Conservation (phyloP, 495 filamentous ascomycete genomes). For the Podospora didyma region DNA sequence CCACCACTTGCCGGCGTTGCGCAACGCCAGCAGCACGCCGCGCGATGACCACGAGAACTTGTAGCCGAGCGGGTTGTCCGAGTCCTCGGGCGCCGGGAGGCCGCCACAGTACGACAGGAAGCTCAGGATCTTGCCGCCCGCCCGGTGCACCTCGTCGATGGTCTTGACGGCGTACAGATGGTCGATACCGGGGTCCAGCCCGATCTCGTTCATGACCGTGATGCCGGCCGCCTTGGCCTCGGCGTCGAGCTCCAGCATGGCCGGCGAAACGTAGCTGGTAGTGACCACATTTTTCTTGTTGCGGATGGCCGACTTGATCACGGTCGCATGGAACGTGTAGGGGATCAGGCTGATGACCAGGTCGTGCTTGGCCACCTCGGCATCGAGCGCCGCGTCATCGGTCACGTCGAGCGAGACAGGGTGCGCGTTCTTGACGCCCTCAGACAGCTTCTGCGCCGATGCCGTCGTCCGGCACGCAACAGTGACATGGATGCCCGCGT, state of each 20-base stretch:
- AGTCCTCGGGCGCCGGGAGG: constrained; percentile 61
- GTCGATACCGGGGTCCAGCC: constrained; percentile 64
- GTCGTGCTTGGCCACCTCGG: constrained; percentile 71
- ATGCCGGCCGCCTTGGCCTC: constrained; percentile 88
- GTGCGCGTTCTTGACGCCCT: constrained; percentile 63
- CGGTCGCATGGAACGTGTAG: constrained; percentile 84
- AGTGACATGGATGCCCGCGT: constrained; percentile 72
- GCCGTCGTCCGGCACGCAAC: constrained; percentile 87
- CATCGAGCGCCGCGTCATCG: constrained; percentile 69
- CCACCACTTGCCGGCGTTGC: constrained; percentile 83
- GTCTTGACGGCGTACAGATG: constrained; percentile 87
- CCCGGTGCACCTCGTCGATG: constrained; percentile 76
- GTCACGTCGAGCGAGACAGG: constrained; percentile 82
- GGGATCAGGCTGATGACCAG: constrained; percentile 83
- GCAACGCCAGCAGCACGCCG: constrained; percentile 80
- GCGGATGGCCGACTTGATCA: constrained; percentile 92
- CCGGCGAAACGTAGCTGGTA: constrained; percentile 89
- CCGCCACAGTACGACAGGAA: constrained; percentile 92
- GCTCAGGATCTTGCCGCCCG: constrained; percentile 77
- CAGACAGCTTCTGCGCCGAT: constrained; percentile 67
- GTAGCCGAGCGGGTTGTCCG: constrained; percentile 90
- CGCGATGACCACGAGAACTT: constrained; percentile 86
- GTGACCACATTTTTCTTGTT: constrained; percentile 95
- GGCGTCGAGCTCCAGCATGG: constrained; percentile 84
- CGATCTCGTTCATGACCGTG: constrained; percentile 98